A percentile compares a stretch with the other conserved stretches of the same genome.
These are phyloP conservation scores for Aspergillus saccharolyticus DNA, from an alignment of 495 filamentous ascomycete genomes.

Conservation along the genomic window DNA sequence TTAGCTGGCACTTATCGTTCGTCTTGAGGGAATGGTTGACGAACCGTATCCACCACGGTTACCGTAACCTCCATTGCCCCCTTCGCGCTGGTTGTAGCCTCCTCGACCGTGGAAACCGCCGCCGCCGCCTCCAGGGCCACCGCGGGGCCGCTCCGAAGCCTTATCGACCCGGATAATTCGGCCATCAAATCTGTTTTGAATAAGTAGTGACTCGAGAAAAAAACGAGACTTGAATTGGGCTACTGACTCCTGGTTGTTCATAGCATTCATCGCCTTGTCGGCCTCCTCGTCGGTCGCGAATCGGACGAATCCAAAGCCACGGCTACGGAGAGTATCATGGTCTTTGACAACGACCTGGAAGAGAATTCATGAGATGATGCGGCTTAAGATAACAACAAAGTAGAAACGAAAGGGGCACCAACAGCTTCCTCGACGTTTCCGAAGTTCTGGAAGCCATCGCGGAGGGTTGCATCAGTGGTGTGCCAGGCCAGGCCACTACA, in stretches of 20 bases:
- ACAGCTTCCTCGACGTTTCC: slow-evolving; percentile 90
- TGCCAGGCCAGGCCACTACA: slow-evolving; percentile 93
- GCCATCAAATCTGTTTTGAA: slow-evolving; percentile 75
- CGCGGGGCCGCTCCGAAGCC: slow-evolving; percentile 69
- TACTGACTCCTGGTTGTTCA: slow-evolving; percentile 93
- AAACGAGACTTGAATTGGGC: background rate
- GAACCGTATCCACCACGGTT: slow-evolving; percentile 28
- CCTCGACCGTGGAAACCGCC: slow-evolving; percentile 47
- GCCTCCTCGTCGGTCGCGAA: slow-evolving; percentile 80
- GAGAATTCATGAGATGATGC: slow-evolving; percentile 13
- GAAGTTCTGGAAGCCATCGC: slow-evolving; percentile 83
- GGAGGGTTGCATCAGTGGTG: slow-evolving; percentile 80
- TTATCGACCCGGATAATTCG: slow-evolving; percentile 94
- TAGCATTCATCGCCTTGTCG: slow-evolving; percentile 67
- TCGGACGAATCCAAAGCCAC: slow-evolving; percentile 95
- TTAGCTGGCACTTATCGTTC: background rate
- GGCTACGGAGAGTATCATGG: slow-evolving; percentile 89
- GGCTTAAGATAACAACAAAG: slow-evolving; percentile 1
- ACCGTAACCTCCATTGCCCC: slow-evolving; percentile 32
- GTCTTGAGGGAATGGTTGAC: background rate
- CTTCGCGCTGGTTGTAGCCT: slow-evolving; percentile 41
- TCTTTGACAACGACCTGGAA: slow-evolving; percentile 92
- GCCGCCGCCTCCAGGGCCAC: slow-evolving; percentile 27
- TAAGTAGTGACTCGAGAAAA: background rate
- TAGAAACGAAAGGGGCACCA: background rate